phyloP scores from a whole-genome alignment of 345 rosid genomes.

The Eucalyptus sp. region DNA sequence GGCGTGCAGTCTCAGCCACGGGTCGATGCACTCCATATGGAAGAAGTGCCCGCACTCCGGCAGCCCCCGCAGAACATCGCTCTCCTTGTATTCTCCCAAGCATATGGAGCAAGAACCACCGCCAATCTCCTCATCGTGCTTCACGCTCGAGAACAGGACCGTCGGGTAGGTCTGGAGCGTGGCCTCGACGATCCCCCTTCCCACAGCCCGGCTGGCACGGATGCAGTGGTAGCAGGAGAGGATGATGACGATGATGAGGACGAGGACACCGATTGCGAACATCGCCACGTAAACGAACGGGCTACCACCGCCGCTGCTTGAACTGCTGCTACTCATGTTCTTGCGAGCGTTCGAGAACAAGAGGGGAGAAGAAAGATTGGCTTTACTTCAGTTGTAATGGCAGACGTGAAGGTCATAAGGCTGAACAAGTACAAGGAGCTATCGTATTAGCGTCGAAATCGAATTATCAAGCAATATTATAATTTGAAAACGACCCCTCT shows the following conservation, averaged over 20 bases:
- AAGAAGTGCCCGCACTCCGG: conserved; percentile 2
- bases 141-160: background rate
- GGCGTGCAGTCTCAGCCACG: conserved; percentile 1
- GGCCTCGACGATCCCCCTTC: background rate
- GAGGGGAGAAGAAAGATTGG: background rate
- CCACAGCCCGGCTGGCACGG: background rate
- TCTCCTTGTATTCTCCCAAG: conserved; percentile 1
- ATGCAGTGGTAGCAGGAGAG: background rate
- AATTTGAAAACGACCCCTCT: background rate
- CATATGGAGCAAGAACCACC: background rate
- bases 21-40: conserved; percentile 7
- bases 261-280: background rate
- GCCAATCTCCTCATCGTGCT: background rate
- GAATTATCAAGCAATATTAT: background rate
- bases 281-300: background rate
- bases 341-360: background rate
- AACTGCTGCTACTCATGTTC: background rate
- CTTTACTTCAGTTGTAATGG: background rate
- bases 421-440: background rate
- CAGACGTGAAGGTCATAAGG: background rate
- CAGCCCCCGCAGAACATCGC: background rate
- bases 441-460: background rate
- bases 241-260: background rate
- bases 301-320: background rate
- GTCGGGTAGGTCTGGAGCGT: background rate